These are phyloP conservation scores for Auriculariales sp. DNA, from an alignment of 768 basidiomycete genomes.

Conservation along the genomic window DNA sequence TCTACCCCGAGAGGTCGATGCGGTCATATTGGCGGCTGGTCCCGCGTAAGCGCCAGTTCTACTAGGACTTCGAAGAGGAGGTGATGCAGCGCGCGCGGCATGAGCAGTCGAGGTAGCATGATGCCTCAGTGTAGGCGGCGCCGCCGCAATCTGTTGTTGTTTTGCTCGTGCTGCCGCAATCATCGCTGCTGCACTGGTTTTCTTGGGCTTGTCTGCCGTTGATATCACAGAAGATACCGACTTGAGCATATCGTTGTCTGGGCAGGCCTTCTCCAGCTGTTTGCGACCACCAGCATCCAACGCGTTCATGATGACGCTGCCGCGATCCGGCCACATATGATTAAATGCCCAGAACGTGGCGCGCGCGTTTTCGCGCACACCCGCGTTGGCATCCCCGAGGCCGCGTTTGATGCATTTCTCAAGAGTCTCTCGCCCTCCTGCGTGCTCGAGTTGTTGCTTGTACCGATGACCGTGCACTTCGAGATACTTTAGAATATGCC, in stretches of 20 bases:
- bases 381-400: slow-evolving; percentile 65
- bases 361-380: slow-evolving; percentile 61
- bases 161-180: slow-evolving; percentile 86
- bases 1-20: slow-evolving; percentile 24
- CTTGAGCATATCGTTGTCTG: slow-evolving; percentile 32
- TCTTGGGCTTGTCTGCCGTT: slow-evolving; percentile 49
- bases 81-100: slow-evolving; percentile 23
- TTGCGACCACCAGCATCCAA: slow-evolving; percentile 61
- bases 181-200: slow-evolving; percentile 70
- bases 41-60: slow-evolving; percentile 15
- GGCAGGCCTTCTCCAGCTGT: slow-evolving; percentile 77
- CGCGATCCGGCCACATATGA: slow-evolving; percentile 58
- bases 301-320: slow-evolving; percentile 41
- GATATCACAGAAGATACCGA: slow-evolving; percentile 25
- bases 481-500: slow-evolving; percentile 63
- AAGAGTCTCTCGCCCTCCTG: slow-evolving; percentile 52
- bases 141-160: slow-evolving; percentile 68
- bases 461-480: slow-evolving; percentile 54
- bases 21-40: slow-evolving; percentile 27
- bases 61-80: slow-evolving; percentile 17
- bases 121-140: slow-evolving; percentile 67
- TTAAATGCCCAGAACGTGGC: slow-evolving; percentile 70
- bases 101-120: slow-evolving; percentile 66
- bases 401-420: slow-evolving; percentile 63
- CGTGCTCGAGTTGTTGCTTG: slow-evolving; percentile 50